phyloP scores from a whole-genome alignment of 2,329 filamentous ascomycete genomes.

The Aspergillus sp. region DNA sequence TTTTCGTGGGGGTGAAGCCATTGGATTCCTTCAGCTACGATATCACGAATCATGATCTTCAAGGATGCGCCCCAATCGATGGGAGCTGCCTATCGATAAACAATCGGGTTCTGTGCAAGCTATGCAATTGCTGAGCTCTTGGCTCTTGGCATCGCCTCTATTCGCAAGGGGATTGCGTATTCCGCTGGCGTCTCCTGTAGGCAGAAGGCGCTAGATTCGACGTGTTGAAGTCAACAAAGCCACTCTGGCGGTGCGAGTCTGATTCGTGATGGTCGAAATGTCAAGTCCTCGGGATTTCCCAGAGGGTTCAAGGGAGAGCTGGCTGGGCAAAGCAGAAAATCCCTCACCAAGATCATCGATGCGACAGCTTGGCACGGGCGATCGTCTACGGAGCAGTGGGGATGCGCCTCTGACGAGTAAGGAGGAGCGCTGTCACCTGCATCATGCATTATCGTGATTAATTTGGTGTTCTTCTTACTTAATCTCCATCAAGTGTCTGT shows the following conservation, averaged over 20 bases:
- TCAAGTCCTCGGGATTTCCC: conserved; percentile 1
- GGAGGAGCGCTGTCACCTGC: neutral
- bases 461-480: conserved; percentile 10
- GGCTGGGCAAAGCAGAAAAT: conserved; percentile 30
- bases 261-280: neutral
- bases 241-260: neutral
- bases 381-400: conserved; percentile 37
- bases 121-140: conserved; percentile 5
- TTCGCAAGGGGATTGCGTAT: neutral
- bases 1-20: neutral
- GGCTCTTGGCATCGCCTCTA: neutral
- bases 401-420: conserved; percentile 19
- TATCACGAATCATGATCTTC: conserved; percentile 5
- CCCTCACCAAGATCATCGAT: conserved; percentile 39
- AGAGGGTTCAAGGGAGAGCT: neutral
- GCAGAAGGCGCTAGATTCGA: neutral
- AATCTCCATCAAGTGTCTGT: neutral
- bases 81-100: conserved; percentile 4
- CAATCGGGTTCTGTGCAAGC: neutral
- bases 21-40: neutral
- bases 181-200: neutral
- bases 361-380: conserved; percentile 38
- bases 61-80: conserved; percentile 1
- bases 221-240: neutral
- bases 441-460: conserved; percentile 4